Conservation (phyloP, 2,329 filamentous ascomycete genomes). For the Akanthomyces uredinophilus region DNA sequence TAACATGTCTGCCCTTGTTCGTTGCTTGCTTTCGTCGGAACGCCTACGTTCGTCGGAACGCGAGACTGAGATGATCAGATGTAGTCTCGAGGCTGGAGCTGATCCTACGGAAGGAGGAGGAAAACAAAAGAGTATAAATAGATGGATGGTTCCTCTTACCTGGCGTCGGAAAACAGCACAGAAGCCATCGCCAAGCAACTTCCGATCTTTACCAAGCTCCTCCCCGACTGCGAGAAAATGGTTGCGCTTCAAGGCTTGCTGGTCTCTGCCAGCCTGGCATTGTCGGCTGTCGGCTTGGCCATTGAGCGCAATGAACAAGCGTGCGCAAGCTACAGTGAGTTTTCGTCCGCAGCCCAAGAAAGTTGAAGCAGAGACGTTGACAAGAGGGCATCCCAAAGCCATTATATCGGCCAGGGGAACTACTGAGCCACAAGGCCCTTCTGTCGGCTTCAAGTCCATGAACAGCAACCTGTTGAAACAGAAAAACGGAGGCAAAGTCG, state of each 20-base stretch:
- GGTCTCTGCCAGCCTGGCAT: not conserved
- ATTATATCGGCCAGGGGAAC: not conserved
- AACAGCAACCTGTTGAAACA: not conserved
- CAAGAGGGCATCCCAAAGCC: not conserved
- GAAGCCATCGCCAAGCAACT: not conserved
- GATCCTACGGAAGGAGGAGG: not conserved
- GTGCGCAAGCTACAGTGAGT: not conserved
- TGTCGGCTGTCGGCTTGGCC: not conserved
- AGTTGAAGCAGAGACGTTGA: not conserved
- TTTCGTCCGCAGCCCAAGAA: not conserved
- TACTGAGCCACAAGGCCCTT: not conserved
- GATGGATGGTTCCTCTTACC: not conserved
- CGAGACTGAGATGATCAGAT: not conserved
- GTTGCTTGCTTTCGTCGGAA: no score
- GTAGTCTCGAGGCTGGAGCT: not conserved
- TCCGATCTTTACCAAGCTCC: not conserved
- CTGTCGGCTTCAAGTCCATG: slow-evolving; percentile 6
- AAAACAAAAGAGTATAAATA: not conserved
- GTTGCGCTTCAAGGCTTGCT: not conserved
- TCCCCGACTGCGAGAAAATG: not conserved
- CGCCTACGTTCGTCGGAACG: no score
- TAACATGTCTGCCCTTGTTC: no score
- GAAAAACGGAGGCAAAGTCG: slow-evolving; percentile 1
- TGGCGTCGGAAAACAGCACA: not conserved
- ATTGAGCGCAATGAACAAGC: not conserved